Base-by-base conservation (phyloP, 2,329 filamentous ascomycete genomes). In the Endoconidiophora laricicola region DNA sequence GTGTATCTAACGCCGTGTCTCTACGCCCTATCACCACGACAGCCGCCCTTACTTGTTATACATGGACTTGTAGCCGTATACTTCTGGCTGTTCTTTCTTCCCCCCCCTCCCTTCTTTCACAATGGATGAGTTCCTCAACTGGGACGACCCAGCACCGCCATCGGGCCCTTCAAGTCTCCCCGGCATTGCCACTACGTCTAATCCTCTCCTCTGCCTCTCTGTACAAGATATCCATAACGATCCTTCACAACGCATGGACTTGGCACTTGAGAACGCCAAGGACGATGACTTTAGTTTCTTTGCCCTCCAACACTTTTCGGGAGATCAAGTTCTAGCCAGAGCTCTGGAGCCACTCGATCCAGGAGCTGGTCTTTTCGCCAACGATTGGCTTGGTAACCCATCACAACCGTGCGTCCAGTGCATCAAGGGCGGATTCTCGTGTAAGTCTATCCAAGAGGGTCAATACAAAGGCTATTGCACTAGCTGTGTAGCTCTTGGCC, bases 121-220 rank as follows among this genome's bases (percentile, higher is more conserved):
- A 18, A 66, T 73, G 67, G 76, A 81, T 50, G 72, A 79, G 54
- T 78, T 81, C 59, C 73, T 83, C 61, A 68, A 78, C 59, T 80
- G 76, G 74, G 73, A 78, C 14, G 23, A 9, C 16, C 36, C 49
- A 20, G 42, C 24, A 18, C 22, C 37, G 9, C 48, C 43, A 6
- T 37, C 14, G 23, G 48, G 9, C 33, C 3, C 41, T 24, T 23
- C 41, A 23, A 24, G 22, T 18, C 16, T 49, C 57, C 63, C 69
- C 52, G 66, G 69, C 46, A 70, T 64, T 43, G 63, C 66, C 40
- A 60, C 62, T 39, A 58, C 63, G 52, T 62, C 59, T 49, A 57
- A 60, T 54, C 57, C 58, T 54, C 59, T 62, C 53, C 57, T 61
- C 49, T 59, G 63, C 53, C 56, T 63, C 29, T 55, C 60, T 33